These are phyloP conservation scores for Hemisphaericaspora lyxosophila DNA, from an alignment of 1,139 yeast species.

Conservation along the genomic window DNA sequence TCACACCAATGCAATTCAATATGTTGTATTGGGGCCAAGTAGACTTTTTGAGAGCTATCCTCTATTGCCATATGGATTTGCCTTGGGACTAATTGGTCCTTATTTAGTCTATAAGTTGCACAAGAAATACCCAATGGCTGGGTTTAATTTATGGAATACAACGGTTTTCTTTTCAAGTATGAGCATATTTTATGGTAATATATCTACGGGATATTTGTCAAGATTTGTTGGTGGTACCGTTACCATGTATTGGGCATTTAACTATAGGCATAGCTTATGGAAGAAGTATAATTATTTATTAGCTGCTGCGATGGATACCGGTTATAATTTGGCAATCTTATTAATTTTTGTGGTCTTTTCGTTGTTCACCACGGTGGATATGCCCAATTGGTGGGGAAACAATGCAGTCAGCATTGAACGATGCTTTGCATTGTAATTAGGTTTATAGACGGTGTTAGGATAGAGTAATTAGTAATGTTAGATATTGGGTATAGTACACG, in stretches of 20 bases:
- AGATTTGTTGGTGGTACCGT: conserved; percentile 47
- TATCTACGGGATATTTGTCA: conserved; percentile 51
- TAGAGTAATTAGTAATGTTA: not conserved
- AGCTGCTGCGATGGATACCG: conserved; percentile 53
- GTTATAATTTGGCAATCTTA: conserved; percentile 43
- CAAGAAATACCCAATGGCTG: conserved; percentile 18
- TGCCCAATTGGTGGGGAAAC: conserved; percentile 55
- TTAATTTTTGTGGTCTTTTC: conserved; percentile 38
- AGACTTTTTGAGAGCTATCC: conserved; percentile 41
- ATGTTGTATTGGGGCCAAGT: conserved; percentile 49
- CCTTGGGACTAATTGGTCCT: conserved; percentile 41
- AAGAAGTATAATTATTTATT: conserved; percentile 44
- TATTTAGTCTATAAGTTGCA: conserved; percentile 31
- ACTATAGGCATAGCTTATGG: conserved; percentile 38
- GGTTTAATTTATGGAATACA: conserved; percentile 44
- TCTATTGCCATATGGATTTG: conserved; percentile 45
- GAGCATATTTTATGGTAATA: conserved; percentile 49
- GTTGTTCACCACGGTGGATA: conserved; percentile 25
- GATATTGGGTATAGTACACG: not conserved
- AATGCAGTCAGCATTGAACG: conserved; percentile 40
- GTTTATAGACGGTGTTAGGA: not conserved
- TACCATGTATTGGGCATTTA: conserved; percentile 45
- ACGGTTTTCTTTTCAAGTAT: conserved; percentile 50
- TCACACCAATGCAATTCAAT: conserved; percentile 51
- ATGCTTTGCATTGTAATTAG: conserved; percentile 30